Conservation (phyloP, 148 eudicot genomes). For the Dysphania ambrosioides region DNA sequence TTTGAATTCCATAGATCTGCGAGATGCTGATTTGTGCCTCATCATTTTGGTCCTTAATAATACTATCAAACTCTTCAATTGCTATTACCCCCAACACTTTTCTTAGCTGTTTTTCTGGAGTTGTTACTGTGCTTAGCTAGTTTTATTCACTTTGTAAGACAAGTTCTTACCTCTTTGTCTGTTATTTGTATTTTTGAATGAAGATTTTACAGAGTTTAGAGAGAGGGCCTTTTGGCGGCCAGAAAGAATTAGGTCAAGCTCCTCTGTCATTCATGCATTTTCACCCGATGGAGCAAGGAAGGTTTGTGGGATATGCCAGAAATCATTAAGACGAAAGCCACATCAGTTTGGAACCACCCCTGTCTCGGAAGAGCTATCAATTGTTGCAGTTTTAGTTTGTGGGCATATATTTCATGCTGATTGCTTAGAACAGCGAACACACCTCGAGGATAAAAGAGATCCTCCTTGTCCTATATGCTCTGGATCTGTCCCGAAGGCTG, state of each 20-base stretch:
- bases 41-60: too few species aligned
- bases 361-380: conserved; percentile 45
- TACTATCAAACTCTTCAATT: too few species aligned
- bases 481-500: conserved; percentile 17
- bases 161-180: too few species aligned
- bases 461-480: conserved; percentile 72
- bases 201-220: conserved; percentile 40
- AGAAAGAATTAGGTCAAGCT: conserved; percentile 52
- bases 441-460: conserved; percentile 54
- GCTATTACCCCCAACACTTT: too few species aligned
- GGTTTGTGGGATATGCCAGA: conserved; percentile 62
- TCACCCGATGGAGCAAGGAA: conserved; percentile 36
- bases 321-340: conserved; percentile 47
- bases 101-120: too few species aligned
- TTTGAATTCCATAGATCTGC: too few species aligned
- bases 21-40: too few species aligned
- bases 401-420: conserved; percentile 83
- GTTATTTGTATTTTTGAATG: conserved; percentile 5
- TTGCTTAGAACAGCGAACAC: conserved; percentile 67
- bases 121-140: too few species aligned
- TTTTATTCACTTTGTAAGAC: too few species aligned
- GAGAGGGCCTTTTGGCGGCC: conserved; percentile 40
- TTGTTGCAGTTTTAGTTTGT: conserved; percentile 75
- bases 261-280: conserved; percentile 28
- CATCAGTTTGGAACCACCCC: conserved; percentile 30